Evolutionary conservation across 139 green algal species (phyloP), one percentile per base, ranked within the genome.

Genomic region (Chlamydomonas sp.): DNA sequence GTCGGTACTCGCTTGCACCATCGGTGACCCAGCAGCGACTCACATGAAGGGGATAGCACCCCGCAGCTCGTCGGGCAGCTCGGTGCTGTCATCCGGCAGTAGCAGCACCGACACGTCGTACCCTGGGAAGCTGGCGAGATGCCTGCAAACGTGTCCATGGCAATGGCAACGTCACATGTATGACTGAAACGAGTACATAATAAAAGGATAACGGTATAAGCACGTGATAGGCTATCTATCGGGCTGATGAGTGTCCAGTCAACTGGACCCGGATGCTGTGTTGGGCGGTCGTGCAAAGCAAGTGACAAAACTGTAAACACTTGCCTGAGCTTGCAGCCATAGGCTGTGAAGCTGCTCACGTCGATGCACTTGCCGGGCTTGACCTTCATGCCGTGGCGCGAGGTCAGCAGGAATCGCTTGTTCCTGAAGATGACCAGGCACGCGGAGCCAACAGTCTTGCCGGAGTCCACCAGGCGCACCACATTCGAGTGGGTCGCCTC

Each of bases 261-360:
- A 49, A 17, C 63, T 63, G 57, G 57, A 66, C 58, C 75, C 75
- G 64, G 75, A 6, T 79, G 75, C 75, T 17, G 58, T 66, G 10
- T 15, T 57, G 49, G 58, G 31, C 58, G 63, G 15, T 49, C 58
- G 64, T 58, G 75, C 75, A 76, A 76, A 76, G 71, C 71, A 76
- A 49, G 31, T 49, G 31, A 49, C 31, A 49, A 49, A 49, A 49
- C 31, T 49, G 31, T 49, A 49, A 49, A 49, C 31, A 69, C 77
- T 81, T 81, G 77, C 77, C 77, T 81, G 77, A 81, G 77, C 77
- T n/a, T 81, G 77, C 59, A 60, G 77, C 77, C 77, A 17, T 17
- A 68, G 77, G 58, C 77, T 68, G 77, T 49, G 31, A 49, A 49
- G 31, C 31, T 49, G 31, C 31, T 49, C 31, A 49, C 31, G 31